Evolutionary conservation across 2,329 filamentous ascomycete species (phyloP), one percentile per base, ranked within the genome.

Genomic region (Cladosporium sp.): DNA sequence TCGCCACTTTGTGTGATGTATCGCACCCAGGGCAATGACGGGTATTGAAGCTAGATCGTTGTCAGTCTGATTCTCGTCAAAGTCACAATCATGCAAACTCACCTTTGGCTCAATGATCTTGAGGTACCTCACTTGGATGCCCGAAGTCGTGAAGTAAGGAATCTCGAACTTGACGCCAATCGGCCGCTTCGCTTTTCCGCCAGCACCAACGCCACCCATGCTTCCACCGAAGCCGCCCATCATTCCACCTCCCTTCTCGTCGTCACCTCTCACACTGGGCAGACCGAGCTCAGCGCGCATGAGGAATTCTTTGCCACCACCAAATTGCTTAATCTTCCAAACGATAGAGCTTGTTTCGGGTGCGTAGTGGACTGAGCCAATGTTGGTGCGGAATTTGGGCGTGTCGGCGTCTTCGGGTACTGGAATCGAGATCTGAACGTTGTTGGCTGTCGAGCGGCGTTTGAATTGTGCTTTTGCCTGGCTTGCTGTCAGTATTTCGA

Each of bases 51-150:
- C 92, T 97, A 34, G 61, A 36, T n/a, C 63, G 67, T 43, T 66
- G 61, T 55, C 28, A 30, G 42, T 47, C 22, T 42, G n/a, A n/a
- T 19, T 11, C 8, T n/a, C 9, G 12, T 15, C 1, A 25, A 17
- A 42, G 1, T 45, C n/a, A 14, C 17, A 15, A 40, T 19, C 15
- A 17, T 15, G 38, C 1, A 43, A 38, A 42, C 67, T 58, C 80
- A 96, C 93, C 90, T 99, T 99, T 49, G 94, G 94, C 77, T 99
- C 94, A 64, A 96, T 97, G 71, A 99, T 99, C 84, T 99, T 99
- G 74, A 99, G 78, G 75, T 99, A 99, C 70, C 94, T 86, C 69
- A 99, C 94, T 76, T 99, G 95, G 67, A 99, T 99, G 64, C 94
- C 94, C 77, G 90, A 95, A 3, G 95, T 99, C n/a, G 94, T 99